Conservation (phyloP, 2,329 filamentous ascomycete genomes). For the Diaporthe sp. region DNA sequence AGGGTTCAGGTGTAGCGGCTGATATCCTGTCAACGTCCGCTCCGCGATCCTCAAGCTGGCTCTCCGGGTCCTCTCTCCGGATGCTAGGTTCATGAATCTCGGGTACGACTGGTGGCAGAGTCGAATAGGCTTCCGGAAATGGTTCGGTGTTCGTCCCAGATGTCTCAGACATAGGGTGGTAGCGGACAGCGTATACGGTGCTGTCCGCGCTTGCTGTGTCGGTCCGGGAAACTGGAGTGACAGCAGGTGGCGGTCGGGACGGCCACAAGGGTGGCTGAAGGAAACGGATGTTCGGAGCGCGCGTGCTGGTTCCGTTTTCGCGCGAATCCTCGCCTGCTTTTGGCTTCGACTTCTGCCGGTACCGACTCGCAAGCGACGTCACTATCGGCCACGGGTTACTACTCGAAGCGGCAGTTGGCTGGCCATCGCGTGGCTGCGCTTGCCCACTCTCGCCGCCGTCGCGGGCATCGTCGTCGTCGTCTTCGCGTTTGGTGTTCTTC, state of each 20-base stretch:
- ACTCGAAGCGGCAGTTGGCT: conserved; percentile 44
- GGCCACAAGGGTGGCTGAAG: conserved; percentile 67
- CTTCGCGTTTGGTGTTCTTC: conserved; percentile 47
- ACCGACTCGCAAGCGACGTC: conserved; percentile 55
- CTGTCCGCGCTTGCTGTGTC: conserved; percentile 74
- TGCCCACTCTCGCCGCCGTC: conserved; percentile 47
- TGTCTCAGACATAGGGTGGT: conserved; percentile 68
- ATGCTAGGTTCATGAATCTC: conserved; percentile 47
- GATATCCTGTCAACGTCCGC: conserved; percentile 25
- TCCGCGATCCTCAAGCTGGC: conserved; percentile 34
- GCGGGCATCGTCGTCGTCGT: conserved; percentile 47
- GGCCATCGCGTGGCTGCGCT: conserved; percentile 34
- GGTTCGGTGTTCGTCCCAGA: conserved; percentile 59
- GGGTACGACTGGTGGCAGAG: conserved; percentile 46
- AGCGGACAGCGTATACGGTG: conserved; percentile 73
- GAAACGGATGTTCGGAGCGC: conserved; percentile 46
- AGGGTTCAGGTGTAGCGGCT: conserved; percentile 37
- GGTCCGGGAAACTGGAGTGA: conserved; percentile 70
- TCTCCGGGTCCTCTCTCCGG: conserved; percentile 19
- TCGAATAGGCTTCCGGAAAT: conserved; percentile 37
- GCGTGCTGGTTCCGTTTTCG: conserved; percentile 37
- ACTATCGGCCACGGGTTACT: conserved; percentile 55
- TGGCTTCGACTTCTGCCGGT: conserved; percentile 47
- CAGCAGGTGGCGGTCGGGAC: conserved; percentile 65
- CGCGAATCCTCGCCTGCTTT: conserved; percentile 41